phyloP scores from a whole-genome alignment of 2,329 filamentous ascomycete genomes.

The Verticillium zaregamsianum region DNA sequence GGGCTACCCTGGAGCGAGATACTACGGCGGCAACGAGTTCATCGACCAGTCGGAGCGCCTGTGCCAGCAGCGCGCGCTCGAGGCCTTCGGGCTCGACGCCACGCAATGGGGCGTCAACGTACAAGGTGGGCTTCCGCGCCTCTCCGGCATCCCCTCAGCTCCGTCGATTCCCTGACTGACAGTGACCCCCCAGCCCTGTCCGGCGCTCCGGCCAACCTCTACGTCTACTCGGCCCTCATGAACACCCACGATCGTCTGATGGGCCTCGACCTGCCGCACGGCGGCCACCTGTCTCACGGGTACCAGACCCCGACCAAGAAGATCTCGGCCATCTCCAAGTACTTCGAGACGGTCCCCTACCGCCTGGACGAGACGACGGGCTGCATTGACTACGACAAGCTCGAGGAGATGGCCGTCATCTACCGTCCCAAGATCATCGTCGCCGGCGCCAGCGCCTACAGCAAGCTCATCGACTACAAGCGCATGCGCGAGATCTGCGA shows the following conservation, averaged over 20 bases:
- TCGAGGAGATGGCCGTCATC: conserved; percentile 80
- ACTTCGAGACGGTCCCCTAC: conserved; percentile 98
- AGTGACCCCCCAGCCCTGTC: conserved; percentile 61
- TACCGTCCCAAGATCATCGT: conserved; percentile 96
- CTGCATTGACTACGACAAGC: conserved; percentile 88
- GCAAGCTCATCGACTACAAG: conserved; percentile 90
- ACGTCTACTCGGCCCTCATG: conserved; percentile 93
- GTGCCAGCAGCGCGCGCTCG: conserved; percentile 84
- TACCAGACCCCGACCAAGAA: conserved; percentile 93
- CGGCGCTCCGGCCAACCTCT: conserved; percentile 70
- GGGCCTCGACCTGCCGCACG: conserved; percentile 94
- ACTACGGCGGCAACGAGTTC: conserved; percentile 95
- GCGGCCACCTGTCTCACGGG: conserved; percentile 91
- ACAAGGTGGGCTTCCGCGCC: conserved; percentile 37
- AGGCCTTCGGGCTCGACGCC: conserved; percentile 78
- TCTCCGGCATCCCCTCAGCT: background rate
- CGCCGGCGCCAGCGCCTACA: conserved; percentile 92
- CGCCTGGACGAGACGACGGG: conserved; percentile 85
- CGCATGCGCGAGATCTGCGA: conserved; percentile 87
- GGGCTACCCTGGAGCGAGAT: conserved; percentile 91
- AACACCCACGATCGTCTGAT: conserved; percentile 92
- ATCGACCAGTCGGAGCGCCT: conserved; percentile 87
- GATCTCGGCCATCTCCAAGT: conserved; percentile 98
- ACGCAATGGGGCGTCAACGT: conserved; percentile 97
- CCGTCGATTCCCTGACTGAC: conserved; percentile 6